Percentiles rank a stretch among this genome's conserved stretches.
These are phyloP conservation scores for Aspergillus diversus DNA, from an alignment of 495 filamentous ascomycete species.

Conservation along the genomic window DNA sequence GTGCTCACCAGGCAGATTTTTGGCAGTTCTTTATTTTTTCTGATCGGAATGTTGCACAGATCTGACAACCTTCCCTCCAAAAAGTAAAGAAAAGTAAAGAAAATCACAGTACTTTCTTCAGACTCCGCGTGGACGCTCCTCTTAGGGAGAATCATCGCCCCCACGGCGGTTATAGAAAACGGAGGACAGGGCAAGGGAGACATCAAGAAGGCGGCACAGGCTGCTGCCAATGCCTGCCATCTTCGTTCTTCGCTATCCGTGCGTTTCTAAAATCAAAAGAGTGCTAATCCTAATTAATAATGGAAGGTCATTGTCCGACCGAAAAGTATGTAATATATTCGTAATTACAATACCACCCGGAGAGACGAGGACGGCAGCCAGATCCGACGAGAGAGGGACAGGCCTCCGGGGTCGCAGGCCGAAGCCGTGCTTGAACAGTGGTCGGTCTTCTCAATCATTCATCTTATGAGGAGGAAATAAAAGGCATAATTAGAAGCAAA, in stretches of 20 bases:
- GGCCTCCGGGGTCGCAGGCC: conserved; percentile 5
- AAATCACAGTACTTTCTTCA: neutral
- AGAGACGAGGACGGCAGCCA: conserved; percentile 19
- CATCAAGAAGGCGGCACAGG: conserved; percentile 19
- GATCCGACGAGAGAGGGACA: conserved; percentile 14
- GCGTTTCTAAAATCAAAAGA: conserved; percentile 2
- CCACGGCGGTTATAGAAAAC: conserved; percentile 11
- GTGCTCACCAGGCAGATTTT: too few species aligned
- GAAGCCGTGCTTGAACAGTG: neutral
- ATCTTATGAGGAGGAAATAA: too few species aligned
- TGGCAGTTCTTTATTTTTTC: neutral
- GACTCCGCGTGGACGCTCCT: conserved; percentile 8
- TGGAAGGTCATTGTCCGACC: neutral
- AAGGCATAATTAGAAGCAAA: too few species aligned
- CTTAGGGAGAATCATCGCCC: conserved; percentile 5
- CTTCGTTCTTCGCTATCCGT: conserved; percentile 11
- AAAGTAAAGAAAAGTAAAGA: conserved; percentile 11
- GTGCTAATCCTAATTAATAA: neutral
- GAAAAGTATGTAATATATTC: conserved; percentile 4
- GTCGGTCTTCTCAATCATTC: too few species aligned
- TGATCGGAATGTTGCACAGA: conserved; percentile 25
- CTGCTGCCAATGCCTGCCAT: conserved; percentile 2
- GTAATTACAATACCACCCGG: conserved; percentile 21
- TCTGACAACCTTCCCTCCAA: conserved; percentile 9
- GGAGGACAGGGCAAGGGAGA: conserved; percentile 1